A percentile compares a stretch with the other conserved stretches of the same genome.
phyloP scores from a whole-genome alignment of 179 eudicot species.

The Silene coronaria region DNA sequence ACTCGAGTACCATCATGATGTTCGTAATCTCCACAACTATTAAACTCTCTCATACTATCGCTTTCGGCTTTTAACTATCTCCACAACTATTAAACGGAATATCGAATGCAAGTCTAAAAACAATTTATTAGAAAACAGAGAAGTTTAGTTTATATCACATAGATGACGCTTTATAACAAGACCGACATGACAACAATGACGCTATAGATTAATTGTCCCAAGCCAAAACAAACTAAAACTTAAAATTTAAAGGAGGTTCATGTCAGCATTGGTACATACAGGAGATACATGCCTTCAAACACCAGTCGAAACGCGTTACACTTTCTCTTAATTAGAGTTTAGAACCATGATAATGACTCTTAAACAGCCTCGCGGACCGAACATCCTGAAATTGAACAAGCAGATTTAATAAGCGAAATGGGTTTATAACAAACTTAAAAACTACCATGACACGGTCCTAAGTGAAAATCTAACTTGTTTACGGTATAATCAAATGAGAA shows the following conservation, averaged over 20 bases:
- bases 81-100: too few relatives aligned
- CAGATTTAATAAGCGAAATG: not conserved
- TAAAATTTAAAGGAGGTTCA: slow-evolving; percentile 4
- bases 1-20: too few relatives aligned
- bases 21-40: too few relatives aligned
- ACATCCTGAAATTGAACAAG: slow-evolving; percentile 22
- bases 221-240: not conserved
- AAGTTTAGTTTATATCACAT: not conserved
- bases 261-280: slow-evolving; percentile 20
- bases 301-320: slow-evolving; percentile 12
- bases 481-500: not conserved
- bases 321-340: too few relatives aligned
- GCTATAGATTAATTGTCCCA: not conserved
- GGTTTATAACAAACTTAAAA: too few relatives aligned
- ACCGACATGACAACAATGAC: not conserved
- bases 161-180: not conserved
- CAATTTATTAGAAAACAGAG: too few relatives aligned
- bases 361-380: slow-evolving; percentile 10
- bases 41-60: too few relatives aligned
- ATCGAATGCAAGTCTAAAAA: too few relatives aligned
- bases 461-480: too few relatives aligned
- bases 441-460: too few relatives aligned
- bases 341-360: slow-evolving; percentile 15
- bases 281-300: slow-evolving; percentile 9
- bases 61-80: too few relatives aligned